Evolutionary conservation across 768 basidiomycete species (phyloP).

Genomic region (Phylloporus sp.): DNA sequence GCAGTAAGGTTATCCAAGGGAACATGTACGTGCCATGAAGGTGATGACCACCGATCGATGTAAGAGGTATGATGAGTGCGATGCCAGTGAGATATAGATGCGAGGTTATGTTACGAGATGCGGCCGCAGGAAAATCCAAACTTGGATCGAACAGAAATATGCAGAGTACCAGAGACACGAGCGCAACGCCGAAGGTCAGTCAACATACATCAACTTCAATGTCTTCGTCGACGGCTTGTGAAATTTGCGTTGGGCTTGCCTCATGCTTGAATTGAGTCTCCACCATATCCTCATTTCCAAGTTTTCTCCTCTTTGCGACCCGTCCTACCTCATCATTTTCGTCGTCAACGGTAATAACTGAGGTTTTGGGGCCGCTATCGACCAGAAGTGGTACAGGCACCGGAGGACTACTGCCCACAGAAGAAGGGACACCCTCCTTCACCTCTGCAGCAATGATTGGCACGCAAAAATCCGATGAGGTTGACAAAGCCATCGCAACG

Average conservation of each 20-base stretch:
- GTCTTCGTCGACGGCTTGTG: slow-evolving; percentile 24
- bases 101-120: slow-evolving; percentile 9
- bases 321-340: slow-evolving; percentile 53
- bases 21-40: slow-evolving; percentile 7
- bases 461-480: slow-evolving; percentile 13
- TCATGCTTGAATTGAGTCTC: slow-evolving; percentile 1
- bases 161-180: not conserved
- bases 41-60: slow-evolving; percentile 8
- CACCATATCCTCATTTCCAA: slow-evolving; percentile 16
- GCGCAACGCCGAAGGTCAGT: not conserved
- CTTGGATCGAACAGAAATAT: slow-evolving; percentile 5
- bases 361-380: slow-evolving; percentile 35
- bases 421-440: slow-evolving; percentile 18
- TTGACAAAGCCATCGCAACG: not conserved
- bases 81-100: slow-evolving; percentile 17
- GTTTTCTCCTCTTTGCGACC: slow-evolving; percentile 50
- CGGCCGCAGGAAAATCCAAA: slow-evolving; percentile 1
- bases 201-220: slow-evolving; percentile 29
- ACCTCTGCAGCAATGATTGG: not conserved
- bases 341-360: slow-evolving; percentile 59
- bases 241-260: slow-evolving; percentile 1
- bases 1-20: slow-evolving; percentile 19
- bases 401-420: slow-evolving; percentile 22
- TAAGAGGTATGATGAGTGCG: slow-evolving; percentile 16
- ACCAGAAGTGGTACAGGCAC: slow-evolving; percentile 32